Evolutionary conservation across 768 basidiomycete genomes (phyloP).

Genomic region (Russula compacta): DNA sequence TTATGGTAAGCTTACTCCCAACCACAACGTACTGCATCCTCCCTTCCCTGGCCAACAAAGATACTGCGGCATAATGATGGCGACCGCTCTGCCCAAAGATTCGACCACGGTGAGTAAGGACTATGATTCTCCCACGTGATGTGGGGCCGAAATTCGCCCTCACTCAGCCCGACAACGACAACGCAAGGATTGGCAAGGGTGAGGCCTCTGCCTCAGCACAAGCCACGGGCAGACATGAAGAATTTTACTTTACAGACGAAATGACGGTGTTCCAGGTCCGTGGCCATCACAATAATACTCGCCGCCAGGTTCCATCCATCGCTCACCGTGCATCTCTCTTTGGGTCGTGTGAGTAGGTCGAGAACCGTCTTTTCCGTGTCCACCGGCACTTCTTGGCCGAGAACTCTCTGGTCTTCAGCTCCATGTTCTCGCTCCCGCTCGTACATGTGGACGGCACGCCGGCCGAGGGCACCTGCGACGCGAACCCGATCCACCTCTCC

Average conservation of each 20-base stretch:
- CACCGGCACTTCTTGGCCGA: constrained; percentile 15
- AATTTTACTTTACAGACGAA: constrained; percentile 17
- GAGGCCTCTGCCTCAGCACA: not conserved
- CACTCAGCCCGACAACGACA: constrained; percentile 6
- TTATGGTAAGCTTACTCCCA: not conserved
- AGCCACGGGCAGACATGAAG: constrained; percentile 2
- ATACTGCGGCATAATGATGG: not conserved
- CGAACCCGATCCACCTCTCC: constrained; percentile 9
- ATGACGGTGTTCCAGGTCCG: constrained; percentile 17
- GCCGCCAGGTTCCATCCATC: not conserved
- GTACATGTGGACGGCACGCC: not conserved
- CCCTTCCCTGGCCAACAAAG: not conserved
- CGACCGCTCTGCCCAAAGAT: not conserved
- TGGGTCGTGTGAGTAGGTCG: not conserved
- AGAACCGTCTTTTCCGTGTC: constrained; percentile 13
- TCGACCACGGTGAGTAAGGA: not conserved
- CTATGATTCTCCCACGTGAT: not conserved
- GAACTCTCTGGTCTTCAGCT: constrained; percentile 8
- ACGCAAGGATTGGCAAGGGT: not conserved
- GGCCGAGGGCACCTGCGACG: constrained; percentile 5
- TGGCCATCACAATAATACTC: not conserved
- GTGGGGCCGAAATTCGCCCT: not conserved
- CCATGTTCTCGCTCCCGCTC: constrained; percentile 7
- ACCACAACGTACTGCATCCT: not conserved
- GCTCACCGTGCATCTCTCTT: not conserved